Evolutionary conservation across 495 filamentous ascomycete species (phyloP), one percentile per base, ranked within the genome.

Genomic region (Amorphotheca resinae): DNA sequence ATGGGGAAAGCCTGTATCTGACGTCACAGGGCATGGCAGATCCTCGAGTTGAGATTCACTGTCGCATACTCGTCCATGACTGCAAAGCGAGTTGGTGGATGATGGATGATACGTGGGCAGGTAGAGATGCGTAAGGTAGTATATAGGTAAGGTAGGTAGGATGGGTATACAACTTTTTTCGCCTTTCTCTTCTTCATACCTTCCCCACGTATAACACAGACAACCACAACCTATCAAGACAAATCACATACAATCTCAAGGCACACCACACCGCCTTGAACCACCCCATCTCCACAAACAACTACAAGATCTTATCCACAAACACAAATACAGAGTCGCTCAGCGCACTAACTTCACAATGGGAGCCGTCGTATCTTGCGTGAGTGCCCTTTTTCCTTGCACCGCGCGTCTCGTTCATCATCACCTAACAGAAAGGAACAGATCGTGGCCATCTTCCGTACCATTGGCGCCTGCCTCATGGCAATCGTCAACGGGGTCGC

Each of bases 291-390:
- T 28, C 37, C 22, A 41, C 36, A 38, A 38, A 38, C 21, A 51
- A 33, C 37, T 37, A 42, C 22, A 53, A 9, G 43, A 42, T 33
- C 46, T 44, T 43, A 25, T 41, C 42, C 15, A 35, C 21, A 18
- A 46, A 20, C 33, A 32, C 42, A 46, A 28, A 42, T 12, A 49
- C n/a, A n/a, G n/a, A n/a, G n/a, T n/a, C n/a, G n/a, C n/a, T n/a
- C n/a, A n/a, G n/a, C n/a, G n/a, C n/a, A n/a, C n/a, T n/a, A n/a
- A 26, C 45, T 48, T 59, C 69, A 84, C 66, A 58, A 96, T 96
- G 89, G 89, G 89, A 67, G 88, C 84, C 66, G 84, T 95, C 61
- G 74, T 93, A 46, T 94, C 87, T 64, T 95, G 89, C 55, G 89
- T 96, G 88, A 52, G 87, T 80, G 9, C 16, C 9, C 14, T n/a